phyloP scores from a whole-genome alignment of 352 stramenopile genomes.

The Globisporangium camurandrum region DNA sequence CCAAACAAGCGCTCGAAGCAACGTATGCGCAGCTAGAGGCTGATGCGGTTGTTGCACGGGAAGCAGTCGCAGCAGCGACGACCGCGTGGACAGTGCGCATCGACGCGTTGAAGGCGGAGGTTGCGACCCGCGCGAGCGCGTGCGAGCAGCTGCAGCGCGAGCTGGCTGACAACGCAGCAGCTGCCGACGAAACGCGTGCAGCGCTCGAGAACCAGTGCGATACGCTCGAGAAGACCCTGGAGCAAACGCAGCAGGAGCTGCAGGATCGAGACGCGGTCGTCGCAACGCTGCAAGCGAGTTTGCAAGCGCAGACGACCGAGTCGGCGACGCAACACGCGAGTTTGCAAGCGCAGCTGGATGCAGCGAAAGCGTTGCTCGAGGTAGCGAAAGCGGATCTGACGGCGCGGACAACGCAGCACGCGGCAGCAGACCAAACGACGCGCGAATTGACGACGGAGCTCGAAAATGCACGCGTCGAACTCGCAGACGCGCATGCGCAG shows the following conservation, averaged over 20 bases:
- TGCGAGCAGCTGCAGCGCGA: background rate
- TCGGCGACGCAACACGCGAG: slow-evolving; percentile 9
- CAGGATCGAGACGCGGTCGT: background rate
- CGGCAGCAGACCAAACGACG: slow-evolving; percentile 12
- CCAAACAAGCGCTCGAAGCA: slow-evolving; percentile 10
- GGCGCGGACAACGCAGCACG: slow-evolving; percentile 13
- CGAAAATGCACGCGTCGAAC: slow-evolving; percentile 7
- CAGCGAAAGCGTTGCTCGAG: background rate
- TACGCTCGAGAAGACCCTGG: background rate
- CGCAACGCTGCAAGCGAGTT: slow-evolving; percentile 1
- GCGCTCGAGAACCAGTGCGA: background rate
- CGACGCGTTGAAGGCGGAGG: background rate
- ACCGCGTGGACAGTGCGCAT: background rate
- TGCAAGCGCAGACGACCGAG: slow-evolving; percentile 2
- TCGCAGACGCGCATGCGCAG: slow-evolving; percentile 10
- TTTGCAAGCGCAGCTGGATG: slow-evolving; percentile 11
- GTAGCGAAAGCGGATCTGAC: slow-evolving; percentile 8
- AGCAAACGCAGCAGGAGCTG: background rate
- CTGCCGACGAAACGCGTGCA: background rate
- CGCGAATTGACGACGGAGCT: slow-evolving; percentile 6
- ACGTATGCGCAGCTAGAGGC: no score
- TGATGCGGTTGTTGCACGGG: background rate
- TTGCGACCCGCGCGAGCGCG: background rate
- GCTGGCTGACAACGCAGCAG: slow-evolving; percentile 6
- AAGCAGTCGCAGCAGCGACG: slow-evolving; percentile 1